These are phyloP conservation scores for Boletus vinaceobasis DNA, from an alignment of 768 basidiomycete species.

Conservation along the genomic window DNA sequence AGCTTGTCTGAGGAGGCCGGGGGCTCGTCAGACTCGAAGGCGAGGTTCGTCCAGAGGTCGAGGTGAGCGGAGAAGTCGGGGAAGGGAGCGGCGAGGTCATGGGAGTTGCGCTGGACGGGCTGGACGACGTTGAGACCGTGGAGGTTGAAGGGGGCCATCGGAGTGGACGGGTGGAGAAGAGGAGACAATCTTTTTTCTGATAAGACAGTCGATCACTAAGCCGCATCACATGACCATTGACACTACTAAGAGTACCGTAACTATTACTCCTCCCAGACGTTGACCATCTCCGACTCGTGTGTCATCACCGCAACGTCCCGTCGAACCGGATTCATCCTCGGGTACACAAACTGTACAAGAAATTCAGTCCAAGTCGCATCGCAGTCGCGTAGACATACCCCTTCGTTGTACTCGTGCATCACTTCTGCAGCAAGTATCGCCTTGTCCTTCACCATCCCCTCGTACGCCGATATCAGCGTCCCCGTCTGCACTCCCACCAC, in stretches of 20 bases:
- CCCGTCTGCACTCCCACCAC: constrained; percentile 62
- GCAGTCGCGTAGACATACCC: constrained; percentile 42
- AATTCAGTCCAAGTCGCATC: constrained; percentile 1
- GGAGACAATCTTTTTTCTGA: not conserved
- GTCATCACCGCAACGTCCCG: constrained; percentile 84
- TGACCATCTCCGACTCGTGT: constrained; percentile 68
- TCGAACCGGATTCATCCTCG: constrained; percentile 72
- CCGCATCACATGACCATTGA: constrained; percentile 13
- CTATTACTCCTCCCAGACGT: not conserved
- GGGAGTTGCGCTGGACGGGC: constrained; percentile 40
- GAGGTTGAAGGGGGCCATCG: constrained; percentile 61
- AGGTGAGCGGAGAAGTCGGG: constrained; percentile 77
- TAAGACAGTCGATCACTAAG: constrained; percentile 8
- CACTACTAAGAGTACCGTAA: no score
- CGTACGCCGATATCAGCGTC: constrained; percentile 40
- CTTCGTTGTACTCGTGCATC: constrained; percentile 79
- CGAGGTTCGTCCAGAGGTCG: constrained; percentile 79
- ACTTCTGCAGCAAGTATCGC: constrained; percentile 75
- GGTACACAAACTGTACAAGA: constrained; percentile 70
- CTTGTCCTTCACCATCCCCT: constrained; percentile 67
- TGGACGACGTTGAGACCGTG: constrained; percentile 82
- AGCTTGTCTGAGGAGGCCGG: constrained; percentile 35
- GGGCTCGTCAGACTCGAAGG: constrained; percentile 74
- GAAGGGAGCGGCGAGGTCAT: constrained; percentile 61
- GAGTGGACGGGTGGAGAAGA: not conserved